Conservation (phyloP, 2,329 filamentous ascomycete species). For the Ascochyta lentis region DNA sequence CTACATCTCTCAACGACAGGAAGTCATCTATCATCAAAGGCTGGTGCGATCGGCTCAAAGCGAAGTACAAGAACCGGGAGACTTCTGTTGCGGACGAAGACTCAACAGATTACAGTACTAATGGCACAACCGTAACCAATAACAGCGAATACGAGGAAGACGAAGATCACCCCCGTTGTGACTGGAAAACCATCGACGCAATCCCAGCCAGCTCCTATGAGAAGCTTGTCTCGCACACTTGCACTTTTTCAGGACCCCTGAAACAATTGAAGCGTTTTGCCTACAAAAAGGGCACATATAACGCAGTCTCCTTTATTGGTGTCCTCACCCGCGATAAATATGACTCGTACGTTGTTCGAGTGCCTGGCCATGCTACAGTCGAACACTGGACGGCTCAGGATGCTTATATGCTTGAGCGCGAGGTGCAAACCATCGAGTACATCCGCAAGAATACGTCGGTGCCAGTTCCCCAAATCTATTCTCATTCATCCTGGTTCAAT, state of each 20-base stretch:
- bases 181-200: conserved; percentile 3
- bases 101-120: too few relatives aligned
- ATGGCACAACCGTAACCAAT: too few relatives aligned
- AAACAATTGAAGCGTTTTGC: not conserved
- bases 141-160: not conserved
- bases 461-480: conserved; percentile 21
- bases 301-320: not conserved
- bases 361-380: conserved; percentile 6
- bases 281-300: not conserved
- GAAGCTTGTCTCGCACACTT: not conserved
- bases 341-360: not conserved
- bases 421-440: conserved; percentile 6
- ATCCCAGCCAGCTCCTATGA: not conserved
- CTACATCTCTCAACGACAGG: too few relatives aligned
- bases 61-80: too few relatives aligned
- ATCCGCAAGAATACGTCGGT: not conserved
- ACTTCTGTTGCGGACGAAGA: too few relatives aligned
- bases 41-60: too few relatives aligned
- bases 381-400: conserved; percentile 2
- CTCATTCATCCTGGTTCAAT: conserved; percentile 13
- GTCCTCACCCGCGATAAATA: not conserved
- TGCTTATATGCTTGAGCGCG: conserved; percentile 9
- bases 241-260: not conserved
- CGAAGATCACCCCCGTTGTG: not conserved
- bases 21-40: too few relatives aligned